phyloP scores from a whole-genome alignment of 169 alveolate genomes.

The Eimeria acervulina region DNA sequence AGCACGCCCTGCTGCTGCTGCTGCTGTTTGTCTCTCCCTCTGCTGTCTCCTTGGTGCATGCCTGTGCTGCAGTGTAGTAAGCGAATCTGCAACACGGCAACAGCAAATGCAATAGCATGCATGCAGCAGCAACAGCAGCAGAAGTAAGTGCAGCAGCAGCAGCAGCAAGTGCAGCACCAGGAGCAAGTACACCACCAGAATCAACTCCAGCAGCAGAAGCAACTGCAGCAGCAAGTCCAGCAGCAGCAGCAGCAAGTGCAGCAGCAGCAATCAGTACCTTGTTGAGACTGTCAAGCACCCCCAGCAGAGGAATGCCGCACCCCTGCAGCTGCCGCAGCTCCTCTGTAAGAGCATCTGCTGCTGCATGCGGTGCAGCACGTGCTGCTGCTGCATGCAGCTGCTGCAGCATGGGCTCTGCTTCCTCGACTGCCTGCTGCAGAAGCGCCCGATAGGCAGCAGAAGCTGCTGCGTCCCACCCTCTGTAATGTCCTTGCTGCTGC shows the following conservation, averaged over 20 bases:
- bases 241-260: neutral
- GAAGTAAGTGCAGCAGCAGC: neutral
- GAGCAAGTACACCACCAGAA: neutral
- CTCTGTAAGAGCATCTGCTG: neutral
- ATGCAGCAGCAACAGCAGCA: neutral
- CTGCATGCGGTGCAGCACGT: neutral
- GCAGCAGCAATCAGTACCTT: slow-evolving; percentile 14
- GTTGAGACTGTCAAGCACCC: slow-evolving; percentile 38
- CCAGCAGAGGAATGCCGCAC: slow-evolving; percentile 5
- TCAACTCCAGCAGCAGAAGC: neutral
- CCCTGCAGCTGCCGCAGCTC: slow-evolving; percentile 28
- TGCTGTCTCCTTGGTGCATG: neutral
- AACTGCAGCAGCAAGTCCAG: neutral
- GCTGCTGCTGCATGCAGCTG: slow-evolving; percentile 34
- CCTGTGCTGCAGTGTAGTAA: neutral
- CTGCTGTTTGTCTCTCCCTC: neutral
- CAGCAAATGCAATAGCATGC: neutral
- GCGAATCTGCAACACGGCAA: slow-evolving; percentile 10
- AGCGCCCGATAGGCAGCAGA: neutral
- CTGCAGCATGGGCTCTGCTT: slow-evolving; percentile 44
- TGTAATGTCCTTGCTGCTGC: neutral
- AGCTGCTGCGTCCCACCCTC: slow-evolving; percentile 43
- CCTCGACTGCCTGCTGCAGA: slow-evolving; percentile 12
- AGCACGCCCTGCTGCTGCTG: slow-evolving; percentile 43
- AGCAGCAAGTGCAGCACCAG: neutral